Evolutionary conservation across 2,329 filamentous ascomycete genomes (phyloP), one percentile per base, ranked within the genome.

Genomic region (Xylariaceae sp.): DNA sequence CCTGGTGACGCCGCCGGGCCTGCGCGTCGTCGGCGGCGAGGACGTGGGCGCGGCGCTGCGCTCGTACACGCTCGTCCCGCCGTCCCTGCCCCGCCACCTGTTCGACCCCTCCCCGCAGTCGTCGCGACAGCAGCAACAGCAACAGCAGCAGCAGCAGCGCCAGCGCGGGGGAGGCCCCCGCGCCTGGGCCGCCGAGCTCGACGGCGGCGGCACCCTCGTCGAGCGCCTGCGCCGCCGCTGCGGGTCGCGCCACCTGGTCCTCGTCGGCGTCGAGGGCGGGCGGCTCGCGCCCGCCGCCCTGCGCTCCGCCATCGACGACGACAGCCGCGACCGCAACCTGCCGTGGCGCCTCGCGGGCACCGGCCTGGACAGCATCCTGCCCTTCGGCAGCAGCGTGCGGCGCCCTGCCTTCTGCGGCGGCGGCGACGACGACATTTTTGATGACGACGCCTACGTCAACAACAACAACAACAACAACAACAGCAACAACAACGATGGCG

Each of bases 281-380:
- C 48, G 53, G 19, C 44, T 67, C 12, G 53, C 59, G 1, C 38
- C 53, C 1, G 44, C 45, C 1, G 52, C 47, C 14, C 45, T 73
- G 24, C 55, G 51, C 27, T 45, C 41, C 18, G 57, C 61, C 23
- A 58, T 74, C 31, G 49, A 47, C 4, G 54, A 55, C 9, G 68
- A 74, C 48, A 65, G 62, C n/a, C 32, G 32, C 5, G 51, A 53
- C 18, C 60, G 67, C 32, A 60, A 60, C 33, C 51, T 65, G 33
- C 43, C 58, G 5, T 66, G 64, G 65, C 42, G 47, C 33, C 29
- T 56, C 32, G 39, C 44, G 35, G 49, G 49, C 28, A 43, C 55
- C 23, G 41, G 46, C 40, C 30, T 33, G 10, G 38, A 31, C 3
- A 40, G 50, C 12, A 52, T 51, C 26, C 33, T 56, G 33, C 50